Evolutionary conservation across 768 basidiomycete species (phyloP).

Genomic region (Sutorius australiensis): DNA sequence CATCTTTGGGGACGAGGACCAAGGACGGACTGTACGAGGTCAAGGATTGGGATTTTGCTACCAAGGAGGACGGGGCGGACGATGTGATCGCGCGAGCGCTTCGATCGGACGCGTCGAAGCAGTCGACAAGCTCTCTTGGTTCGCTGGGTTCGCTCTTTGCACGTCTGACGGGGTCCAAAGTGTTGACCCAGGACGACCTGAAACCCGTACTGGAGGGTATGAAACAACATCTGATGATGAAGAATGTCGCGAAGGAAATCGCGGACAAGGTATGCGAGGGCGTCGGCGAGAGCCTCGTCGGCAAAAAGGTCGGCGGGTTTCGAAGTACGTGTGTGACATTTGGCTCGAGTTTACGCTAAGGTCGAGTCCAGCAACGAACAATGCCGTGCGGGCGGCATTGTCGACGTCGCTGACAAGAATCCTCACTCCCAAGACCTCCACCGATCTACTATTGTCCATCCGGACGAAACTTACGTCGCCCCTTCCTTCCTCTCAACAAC

Average conservation of each 20-base stretch:
- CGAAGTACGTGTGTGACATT: constrained; percentile 55
- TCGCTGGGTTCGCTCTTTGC: constrained; percentile 78
- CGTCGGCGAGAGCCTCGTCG: constrained; percentile 85
- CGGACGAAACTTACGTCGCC: constrained; percentile 79
- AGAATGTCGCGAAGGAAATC: constrained; percentile 97
- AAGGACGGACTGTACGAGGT: constrained; percentile 73
- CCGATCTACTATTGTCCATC: constrained; percentile 93
- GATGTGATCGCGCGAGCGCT: constrained; percentile 61
- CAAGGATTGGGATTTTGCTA: constrained; percentile 78
- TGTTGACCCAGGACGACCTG: constrained; percentile 77
- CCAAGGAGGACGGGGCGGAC: constrained; percentile 40
- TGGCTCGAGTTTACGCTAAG: constrained; percentile 1
- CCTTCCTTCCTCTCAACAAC: constrained; percentile 68
- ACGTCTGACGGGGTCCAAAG: constrained; percentile 80
- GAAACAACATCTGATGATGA: constrained; percentile 98
- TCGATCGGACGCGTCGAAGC: constrained; percentile 37
- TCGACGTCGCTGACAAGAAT: constrained; percentile 88
- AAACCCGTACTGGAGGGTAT: constrained; percentile 87
- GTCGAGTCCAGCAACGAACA: constrained; percentile 62
- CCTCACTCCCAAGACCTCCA: constrained; percentile 93
- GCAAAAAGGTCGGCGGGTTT: constrained; percentile 88
- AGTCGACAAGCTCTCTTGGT: constrained; percentile 49
- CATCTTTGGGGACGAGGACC: constrained; percentile 73
- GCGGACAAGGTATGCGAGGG: constrained; percentile 92
- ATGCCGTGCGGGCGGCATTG: constrained; percentile 78